phyloP scores from a whole-genome alignment of 1,284 basidiomycete genomes.

The Papiliotrema flavescens region DNA sequence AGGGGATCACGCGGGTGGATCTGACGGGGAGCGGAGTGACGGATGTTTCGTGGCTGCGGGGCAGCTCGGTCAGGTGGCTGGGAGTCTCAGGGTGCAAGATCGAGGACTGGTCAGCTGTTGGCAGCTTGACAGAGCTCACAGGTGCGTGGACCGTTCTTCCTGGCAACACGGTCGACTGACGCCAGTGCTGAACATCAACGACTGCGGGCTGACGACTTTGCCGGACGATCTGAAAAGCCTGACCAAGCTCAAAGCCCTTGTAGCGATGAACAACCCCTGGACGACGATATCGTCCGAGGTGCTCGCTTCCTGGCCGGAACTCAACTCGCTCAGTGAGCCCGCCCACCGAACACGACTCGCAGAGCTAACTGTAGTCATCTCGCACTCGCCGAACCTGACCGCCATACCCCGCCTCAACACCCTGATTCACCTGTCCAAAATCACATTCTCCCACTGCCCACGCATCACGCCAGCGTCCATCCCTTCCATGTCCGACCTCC shows the following conservation, averaged over 20 bases:
- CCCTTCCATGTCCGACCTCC: constrained; percentile 37
- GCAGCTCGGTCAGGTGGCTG: constrained; percentile 37
- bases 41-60: constrained; percentile 36
- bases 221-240: constrained; percentile 22
- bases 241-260: constrained; percentile 40
- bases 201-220: constrained; percentile 26
- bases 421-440: constrained; percentile 37
- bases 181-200: constrained; percentile 41
- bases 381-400: constrained; percentile 40
- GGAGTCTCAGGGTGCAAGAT: constrained; percentile 36
- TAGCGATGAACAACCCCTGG: constrained; percentile 45
- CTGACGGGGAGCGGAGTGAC: constrained; percentile 31
- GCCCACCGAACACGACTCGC: neutral
- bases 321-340: constrained; percentile 43
- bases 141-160: constrained; percentile 18
- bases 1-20: constrained; percentile 35
- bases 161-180: neutral
- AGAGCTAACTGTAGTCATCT: constrained; percentile 30
- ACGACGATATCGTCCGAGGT: constrained; percentile 26
- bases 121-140: constrained; percentile 26
- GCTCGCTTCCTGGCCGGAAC: constrained; percentile 31
- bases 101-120: constrained; percentile 39
- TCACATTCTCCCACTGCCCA: constrained; percentile 45
- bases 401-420: constrained; percentile 28
- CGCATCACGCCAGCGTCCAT: constrained; percentile 26